Evolutionary conservation across 2,329 filamentous ascomycete species (phyloP).

Genomic region (Fusarium sp.): DNA sequence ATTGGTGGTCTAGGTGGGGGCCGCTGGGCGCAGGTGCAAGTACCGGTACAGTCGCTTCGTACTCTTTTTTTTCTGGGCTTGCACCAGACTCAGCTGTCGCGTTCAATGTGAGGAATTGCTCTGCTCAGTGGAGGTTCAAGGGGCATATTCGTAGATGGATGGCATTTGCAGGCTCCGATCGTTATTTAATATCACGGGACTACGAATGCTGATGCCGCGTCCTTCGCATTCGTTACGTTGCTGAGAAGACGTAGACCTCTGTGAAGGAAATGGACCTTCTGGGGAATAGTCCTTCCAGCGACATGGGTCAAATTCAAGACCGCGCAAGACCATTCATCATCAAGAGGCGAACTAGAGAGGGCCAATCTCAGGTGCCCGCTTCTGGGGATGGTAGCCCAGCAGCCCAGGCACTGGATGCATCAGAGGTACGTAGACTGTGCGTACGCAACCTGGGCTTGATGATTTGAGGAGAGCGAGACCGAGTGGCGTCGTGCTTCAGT

Average conservation of each 20-base stretch:
- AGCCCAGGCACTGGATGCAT: conserved; percentile 8
- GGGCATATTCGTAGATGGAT: background rate
- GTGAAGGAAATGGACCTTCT: background rate
- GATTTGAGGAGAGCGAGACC: conserved; percentile 15
- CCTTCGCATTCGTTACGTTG: background rate
- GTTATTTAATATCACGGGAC: conserved; percentile 25
- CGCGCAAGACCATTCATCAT: conserved; percentile 40
- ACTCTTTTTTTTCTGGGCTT: conserved; percentile 19
- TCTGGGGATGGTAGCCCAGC: background rate
- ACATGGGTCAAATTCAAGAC: conserved; percentile 27
- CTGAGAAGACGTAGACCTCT: conserved; percentile 11
- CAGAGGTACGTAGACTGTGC: conserved; percentile 32
- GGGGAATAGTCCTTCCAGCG: background rate
- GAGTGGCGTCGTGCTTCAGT: conserved; percentile 31
- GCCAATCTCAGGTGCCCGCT: conserved; percentile 20
- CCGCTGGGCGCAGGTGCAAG: conserved; percentile 42
- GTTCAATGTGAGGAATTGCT: conserved; percentile 1
- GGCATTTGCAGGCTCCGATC: conserved; percentile 17
- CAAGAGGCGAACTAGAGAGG: conserved; percentile 33
- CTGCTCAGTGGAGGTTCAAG: background rate
- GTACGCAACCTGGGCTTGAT: conserved; percentile 4
- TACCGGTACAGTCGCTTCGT: conserved; percentile 42
- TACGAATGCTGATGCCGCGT: conserved; percentile 28
- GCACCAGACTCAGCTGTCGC: conserved; percentile 7
- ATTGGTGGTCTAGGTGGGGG: conserved; percentile 33